Evolutionary conservation across 2,329 filamentous ascomycete species (phyloP).

Genomic region (Nemania serpens): DNA sequence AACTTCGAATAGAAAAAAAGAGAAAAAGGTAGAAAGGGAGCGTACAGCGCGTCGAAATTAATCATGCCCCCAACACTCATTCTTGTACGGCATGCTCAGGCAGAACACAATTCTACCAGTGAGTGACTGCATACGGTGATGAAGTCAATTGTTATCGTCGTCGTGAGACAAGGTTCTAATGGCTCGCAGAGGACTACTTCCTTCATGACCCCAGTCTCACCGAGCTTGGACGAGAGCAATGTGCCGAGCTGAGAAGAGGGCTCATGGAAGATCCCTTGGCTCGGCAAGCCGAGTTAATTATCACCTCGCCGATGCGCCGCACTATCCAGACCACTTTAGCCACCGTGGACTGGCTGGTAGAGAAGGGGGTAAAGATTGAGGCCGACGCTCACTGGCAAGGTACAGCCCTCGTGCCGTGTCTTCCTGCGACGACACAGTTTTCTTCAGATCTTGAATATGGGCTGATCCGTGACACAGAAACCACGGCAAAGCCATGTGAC

Average conservation of each 20-base stretch:
- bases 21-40: neutral
- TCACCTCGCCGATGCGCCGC: constrained; percentile 68
- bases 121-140: constrained; percentile 41
- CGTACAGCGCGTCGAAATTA: neutral
- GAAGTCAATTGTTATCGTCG: neutral
- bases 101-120: constrained; percentile 59
- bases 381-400: constrained; percentile 69
- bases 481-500: constrained; percentile 63
- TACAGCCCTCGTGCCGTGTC: constrained; percentile 35
- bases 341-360: constrained; percentile 62
- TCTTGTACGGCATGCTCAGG: constrained; percentile 87
- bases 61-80: constrained; percentile 67
- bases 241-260: constrained; percentile 48
- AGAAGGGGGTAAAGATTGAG: constrained; percentile 57
- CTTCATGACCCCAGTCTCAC: constrained; percentile 58
- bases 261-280: constrained; percentile 48
- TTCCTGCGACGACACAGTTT: neutral
- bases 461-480: constrained; percentile 48
- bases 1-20: neutral
- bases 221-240: constrained; percentile 55
- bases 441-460: neutral
- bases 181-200: constrained; percentile 49
- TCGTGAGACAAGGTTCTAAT: neutral
- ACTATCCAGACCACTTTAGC: constrained; percentile 67
- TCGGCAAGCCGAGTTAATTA: constrained; percentile 55